Evolutionary conservation across 2,329 filamentous ascomycete genomes (phyloP).

Genomic region (Xylaria hypoxylon): DNA sequence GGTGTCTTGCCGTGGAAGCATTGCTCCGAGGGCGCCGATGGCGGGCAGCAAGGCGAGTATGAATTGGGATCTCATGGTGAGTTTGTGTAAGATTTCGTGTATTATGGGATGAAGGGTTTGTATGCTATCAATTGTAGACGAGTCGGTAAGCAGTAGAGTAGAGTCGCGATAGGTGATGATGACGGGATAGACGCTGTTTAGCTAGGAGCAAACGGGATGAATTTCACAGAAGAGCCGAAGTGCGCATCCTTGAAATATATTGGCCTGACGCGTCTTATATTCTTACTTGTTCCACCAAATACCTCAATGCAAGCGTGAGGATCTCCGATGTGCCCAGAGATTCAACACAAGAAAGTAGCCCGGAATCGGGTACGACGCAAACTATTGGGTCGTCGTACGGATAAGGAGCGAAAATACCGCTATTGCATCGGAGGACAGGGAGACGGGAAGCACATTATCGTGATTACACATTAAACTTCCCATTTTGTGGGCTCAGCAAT

Average conservation of each 20-base stretch:
- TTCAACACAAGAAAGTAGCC: neutral
- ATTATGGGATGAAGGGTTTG: too few species aligned
- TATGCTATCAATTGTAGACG: too few species aligned
- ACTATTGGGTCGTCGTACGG: neutral
- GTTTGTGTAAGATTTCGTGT: conserved; percentile 4
- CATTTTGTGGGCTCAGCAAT: neutral
- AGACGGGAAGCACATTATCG: neutral
- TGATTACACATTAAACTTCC: conserved; percentile 5
- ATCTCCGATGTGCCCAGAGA: neutral
- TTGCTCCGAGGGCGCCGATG: conserved; percentile 23
- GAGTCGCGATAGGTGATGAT: neutral
- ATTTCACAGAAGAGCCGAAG: conserved; percentile 24
- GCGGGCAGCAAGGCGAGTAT: conserved; percentile 36
- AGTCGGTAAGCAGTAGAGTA: neutral
- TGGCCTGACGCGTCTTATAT: conserved; percentile 7
- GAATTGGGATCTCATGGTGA: conserved; percentile 34
- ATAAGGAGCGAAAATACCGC: conserved; percentile 15
- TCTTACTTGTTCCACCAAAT: neutral
- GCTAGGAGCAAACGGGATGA: neutral
- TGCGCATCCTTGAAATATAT: neutral
- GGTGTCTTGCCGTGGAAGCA: conserved; percentile 27
- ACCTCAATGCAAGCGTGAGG: neutral
- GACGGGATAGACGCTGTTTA: conserved; percentile 4
- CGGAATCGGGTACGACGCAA: neutral
- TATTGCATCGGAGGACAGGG: neutral